Base-by-base conservation (phyloP, 176 grass and related monocot species). In the Oryza coarctata region DNA sequence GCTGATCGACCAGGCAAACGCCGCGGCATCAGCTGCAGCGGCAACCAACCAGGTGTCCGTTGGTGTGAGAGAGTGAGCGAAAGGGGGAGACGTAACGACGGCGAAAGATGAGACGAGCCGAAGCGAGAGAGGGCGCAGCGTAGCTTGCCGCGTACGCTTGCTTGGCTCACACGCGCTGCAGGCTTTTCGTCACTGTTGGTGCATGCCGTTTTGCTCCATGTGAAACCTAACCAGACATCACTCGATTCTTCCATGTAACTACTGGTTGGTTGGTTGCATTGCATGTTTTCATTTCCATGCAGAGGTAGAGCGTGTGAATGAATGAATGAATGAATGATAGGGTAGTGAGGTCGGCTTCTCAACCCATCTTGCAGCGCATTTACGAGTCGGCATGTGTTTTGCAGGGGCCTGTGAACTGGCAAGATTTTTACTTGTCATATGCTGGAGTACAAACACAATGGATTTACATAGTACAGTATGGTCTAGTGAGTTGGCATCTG, bases 1-100 rank as follows among this genome's bases (percentile, higher is more conserved):
- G 30, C 74, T 27, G 74, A 28, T 50, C 47, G 47, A 0, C 1
- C 32, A 27, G 63, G 43, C 80, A 45, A 45, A 60, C 17, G 18
- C 32, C 80, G 44, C 55, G 73, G 80, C 45, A 5, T 30, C 14
- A 61, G 77, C 32, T 33, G 45, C 45, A 4, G 45, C 2, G 18
- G 22, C 12, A 14, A 15, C 61, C 75, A 32, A n/a, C 76, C 76
- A 33, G 18, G 78, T 80, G 43, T n/a, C n/a, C n/a, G n/a, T 25
- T 57, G 12, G 27, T 25, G 15, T 20, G 7, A 10, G 1, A 27
- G 7, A 20, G 45, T 1, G 47, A 18, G 13, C 0, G n/a, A 2
- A 9, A 33, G 9, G 2, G 70, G 62, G 65, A 77, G 65, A 65
- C 85, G 79, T 87, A 83, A 78, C 83, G 80, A 45, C 28, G 65